Evolutionary conservation across 1,139 yeast genomes (phyloP), one percentile per base, ranked within the genome.

Genomic region (Kodamaea sp.): DNA sequence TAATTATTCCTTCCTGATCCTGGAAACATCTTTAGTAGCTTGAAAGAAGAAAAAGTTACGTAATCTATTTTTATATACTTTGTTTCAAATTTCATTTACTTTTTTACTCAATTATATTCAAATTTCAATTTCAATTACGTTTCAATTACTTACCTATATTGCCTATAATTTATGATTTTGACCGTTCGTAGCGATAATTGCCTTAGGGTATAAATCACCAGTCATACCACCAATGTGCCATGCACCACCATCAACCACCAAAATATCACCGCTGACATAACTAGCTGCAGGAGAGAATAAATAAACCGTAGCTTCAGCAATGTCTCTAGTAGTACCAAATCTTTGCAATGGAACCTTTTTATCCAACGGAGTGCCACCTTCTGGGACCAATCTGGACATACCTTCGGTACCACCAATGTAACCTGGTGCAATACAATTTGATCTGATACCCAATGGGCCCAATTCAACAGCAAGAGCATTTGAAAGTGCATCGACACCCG

Each of bases 351-450:
- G 97, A 26, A 87, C 73, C 46, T 60, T 68, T 44, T 70, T 63
- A 2, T 57, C 46, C 27, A 75, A 53, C 24, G 72, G 64, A 5
- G 63, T 62, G 6, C 54, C 55, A 31, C 65, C 58, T 20, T 74
- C 76, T 56, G 44, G 69, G 24, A 59, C 52, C 41, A 81, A 70
- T 47, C 94, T 69, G 34, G 73, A 69, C 59, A 83, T 68, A 3
- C 96, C 96, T 60, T 88, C 96, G 1, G 96, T 88, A 15, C 78
- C 83, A 2, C 61, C 85, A 51, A 87, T 87, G 9, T 84, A 81
- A 2, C 96, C 96, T 0, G 97, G 97, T 1, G 96, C 96, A 47
- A 89, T 76, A 55, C 85, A 79, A 58, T 89, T 89, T 37, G 80
- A 75, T 41, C 90, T 73, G 35, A 89, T 76, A 3, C 97, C 96